phyloP scores from a whole-genome alignment of 106 monocot species.

The Apostasia shenzhenica region DNA sequence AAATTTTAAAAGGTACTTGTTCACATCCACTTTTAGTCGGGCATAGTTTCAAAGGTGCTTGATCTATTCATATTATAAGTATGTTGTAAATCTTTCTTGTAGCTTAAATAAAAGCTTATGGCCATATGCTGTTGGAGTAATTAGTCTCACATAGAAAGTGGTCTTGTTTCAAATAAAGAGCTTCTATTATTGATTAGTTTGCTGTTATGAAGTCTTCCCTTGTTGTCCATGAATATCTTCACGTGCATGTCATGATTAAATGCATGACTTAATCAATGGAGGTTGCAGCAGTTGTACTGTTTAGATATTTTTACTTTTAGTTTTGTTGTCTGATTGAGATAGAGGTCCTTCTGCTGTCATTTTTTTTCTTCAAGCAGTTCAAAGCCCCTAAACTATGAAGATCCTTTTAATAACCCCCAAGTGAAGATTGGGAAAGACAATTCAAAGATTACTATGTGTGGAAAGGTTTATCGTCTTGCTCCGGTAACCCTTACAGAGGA shows the following conservation, averaged over 20 bases:
- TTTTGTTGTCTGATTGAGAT: background rate
- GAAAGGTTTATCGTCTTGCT: slow-evolving; percentile 79
- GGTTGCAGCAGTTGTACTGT: background rate
- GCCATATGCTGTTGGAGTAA: no score
- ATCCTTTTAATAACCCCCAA: slow-evolving; percentile 92
- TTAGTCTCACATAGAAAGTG: no score
- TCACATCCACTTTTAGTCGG: no score
- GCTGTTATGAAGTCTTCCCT: no score
- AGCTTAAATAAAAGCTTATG: no score
- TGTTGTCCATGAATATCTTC: no score
- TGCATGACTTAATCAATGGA: background rate
- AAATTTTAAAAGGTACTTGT: no score
- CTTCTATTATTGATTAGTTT: no score
- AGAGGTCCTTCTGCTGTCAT: background rate
- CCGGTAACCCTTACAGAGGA: slow-evolving; percentile 78
- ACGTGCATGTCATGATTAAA: background rate
- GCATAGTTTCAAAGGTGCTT: no score
- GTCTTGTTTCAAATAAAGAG: no score
- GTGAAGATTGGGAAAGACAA: slow-evolving; percentile 57
- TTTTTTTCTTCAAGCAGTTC: slow-evolving; percentile 36
- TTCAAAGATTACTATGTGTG: slow-evolving; percentile 78
- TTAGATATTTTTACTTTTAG: background rate
- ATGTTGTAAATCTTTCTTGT: no score
- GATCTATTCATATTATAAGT: no score
- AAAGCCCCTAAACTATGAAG: slow-evolving; percentile 69